phyloP scores from a whole-genome alignment of 805 yeast genomes.

The Wickerhamiella lipophila region DNA sequence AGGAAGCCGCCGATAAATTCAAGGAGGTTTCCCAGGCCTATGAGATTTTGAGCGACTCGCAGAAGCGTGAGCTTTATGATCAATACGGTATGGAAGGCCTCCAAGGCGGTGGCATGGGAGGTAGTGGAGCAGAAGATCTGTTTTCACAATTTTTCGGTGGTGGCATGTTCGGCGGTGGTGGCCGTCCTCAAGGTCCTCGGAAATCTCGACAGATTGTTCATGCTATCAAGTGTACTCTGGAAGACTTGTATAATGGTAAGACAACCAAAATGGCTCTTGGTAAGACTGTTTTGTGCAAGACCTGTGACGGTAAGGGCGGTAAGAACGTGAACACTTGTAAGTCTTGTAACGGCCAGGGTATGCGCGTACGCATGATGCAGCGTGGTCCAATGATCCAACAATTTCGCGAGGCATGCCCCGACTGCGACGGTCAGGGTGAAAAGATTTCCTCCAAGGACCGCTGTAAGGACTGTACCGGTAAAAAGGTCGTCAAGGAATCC shows the following conservation, averaged over 20 bases:
- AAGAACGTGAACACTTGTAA: constrained; percentile 80
- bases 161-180: constrained; percentile 36
- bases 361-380: constrained; percentile 84
- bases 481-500: constrained; percentile 75
- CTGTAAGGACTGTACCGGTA: constrained; percentile 79
- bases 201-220: constrained; percentile 88
- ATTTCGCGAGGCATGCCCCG: constrained; percentile 88
- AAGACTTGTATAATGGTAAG: constrained; percentile 43
- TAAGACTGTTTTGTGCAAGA: constrained; percentile 76
- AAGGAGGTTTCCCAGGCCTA: constrained; percentile 83
- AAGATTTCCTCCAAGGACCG: constrained; percentile 75
- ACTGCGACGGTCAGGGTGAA: constrained; percentile 86
- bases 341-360: constrained; percentile 83
- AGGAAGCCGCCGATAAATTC: constrained; percentile 90
- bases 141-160: constrained; percentile 77
- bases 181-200: constrained; percentile 69
- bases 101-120: constrained; percentile 59
- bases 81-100: constrained; percentile 86
- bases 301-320: constrained; percentile 95
- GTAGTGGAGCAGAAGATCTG: constrained; percentile 59
- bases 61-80: constrained; percentile 83
- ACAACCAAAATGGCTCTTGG: constrained; percentile 86
- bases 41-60: constrained; percentile 74
- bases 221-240: constrained; percentile 70
- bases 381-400: constrained; percentile 99